A percentile compares a stretch with the other conserved stretches of the same genome.
phyloP scores from a whole-genome alignment of 352 stramenopile genomes.

The Pythium brachiatum region DNA sequence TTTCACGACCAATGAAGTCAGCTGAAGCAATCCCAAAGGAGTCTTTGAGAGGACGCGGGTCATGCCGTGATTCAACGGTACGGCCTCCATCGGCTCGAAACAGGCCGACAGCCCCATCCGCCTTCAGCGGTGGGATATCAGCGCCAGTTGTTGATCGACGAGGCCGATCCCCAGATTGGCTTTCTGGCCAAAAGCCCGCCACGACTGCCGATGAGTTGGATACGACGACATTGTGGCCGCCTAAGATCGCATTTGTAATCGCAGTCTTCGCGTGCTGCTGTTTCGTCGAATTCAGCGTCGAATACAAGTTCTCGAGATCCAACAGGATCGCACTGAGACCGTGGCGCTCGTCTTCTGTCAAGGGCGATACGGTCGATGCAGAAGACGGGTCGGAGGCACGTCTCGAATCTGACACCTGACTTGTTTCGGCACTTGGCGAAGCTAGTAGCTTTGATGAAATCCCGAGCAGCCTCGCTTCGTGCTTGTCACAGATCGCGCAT shows the following conservation, averaged over 20 bases:
- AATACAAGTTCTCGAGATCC: slow-evolving; percentile 48
- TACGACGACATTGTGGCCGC: slow-evolving; percentile 12
- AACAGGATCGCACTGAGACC: slow-evolving; percentile 36
- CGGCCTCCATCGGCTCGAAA: not conserved
- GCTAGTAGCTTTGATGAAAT: slow-evolving; percentile 44
- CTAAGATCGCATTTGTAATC: slow-evolving; percentile 24
- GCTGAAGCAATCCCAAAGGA: not conserved
- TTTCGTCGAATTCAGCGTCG: slow-evolving; percentile 36
- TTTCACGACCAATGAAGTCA: not conserved
- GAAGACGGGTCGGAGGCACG: not conserved
- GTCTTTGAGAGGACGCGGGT: not conserved
- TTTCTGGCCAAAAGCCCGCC: not conserved
- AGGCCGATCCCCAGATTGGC: not conserved
- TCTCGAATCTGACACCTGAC: not conserved
- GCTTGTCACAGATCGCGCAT: slow-evolving; percentile 50
- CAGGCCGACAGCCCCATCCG: not conserved
- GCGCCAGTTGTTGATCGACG: not conserved
- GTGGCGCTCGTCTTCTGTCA: slow-evolving; percentile 43
- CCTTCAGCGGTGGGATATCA: not conserved
- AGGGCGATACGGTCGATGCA: not conserved
- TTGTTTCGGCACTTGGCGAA: slow-evolving; percentile 6
- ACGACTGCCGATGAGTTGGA: not conserved
- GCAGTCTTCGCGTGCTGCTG: slow-evolving; percentile 30
- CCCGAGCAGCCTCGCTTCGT: slow-evolving; percentile 44
- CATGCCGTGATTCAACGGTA: not conserved